Percentiles rank a stretch among this genome's conserved stretches.
Conservation (phyloP, 768 basidiomycete species). For the Xerocomus brunneocitrinus region DNA sequence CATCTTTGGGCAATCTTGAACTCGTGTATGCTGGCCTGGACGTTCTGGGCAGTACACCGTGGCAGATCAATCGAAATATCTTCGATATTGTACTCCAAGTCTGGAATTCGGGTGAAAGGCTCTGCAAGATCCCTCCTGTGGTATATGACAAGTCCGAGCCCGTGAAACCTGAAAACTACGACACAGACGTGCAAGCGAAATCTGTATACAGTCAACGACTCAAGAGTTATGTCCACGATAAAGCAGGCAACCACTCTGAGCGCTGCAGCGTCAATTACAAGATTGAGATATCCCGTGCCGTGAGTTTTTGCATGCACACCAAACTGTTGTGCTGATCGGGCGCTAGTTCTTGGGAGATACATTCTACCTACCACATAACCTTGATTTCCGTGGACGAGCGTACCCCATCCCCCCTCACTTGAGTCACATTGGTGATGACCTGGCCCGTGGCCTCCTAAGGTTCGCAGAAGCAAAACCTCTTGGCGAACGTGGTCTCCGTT, state of each 20-base stretch:
- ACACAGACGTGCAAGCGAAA: conserved; percentile 52
- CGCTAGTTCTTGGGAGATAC: conserved; percentile 77
- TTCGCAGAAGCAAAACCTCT: conserved; percentile 80
- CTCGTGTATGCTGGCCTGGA: conserved; percentile 86
- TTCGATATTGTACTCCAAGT: conserved; percentile 73
- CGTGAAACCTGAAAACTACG: conserved; percentile 36
- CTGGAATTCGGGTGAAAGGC: conserved; percentile 81
- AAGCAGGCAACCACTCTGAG: conserved; percentile 84
- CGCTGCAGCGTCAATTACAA: conserved; percentile 94
- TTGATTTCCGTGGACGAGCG: conserved; percentile 96
- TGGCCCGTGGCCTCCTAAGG: conserved; percentile 78
- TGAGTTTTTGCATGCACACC: conserved; percentile 36
- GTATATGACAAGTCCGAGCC: conserved; percentile 65
- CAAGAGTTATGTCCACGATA: conserved; percentile 50
- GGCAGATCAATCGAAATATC: conserved; percentile 77
- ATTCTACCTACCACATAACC: conserved; percentile 91
- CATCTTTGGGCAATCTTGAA: conserved; percentile 69
- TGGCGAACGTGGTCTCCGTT: conserved; percentile 79
- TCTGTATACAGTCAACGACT: conserved; percentile 52
- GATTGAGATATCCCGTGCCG: conserved; percentile 90
- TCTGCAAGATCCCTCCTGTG: conserved; percentile 83
- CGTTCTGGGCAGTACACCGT: conserved; percentile 84
- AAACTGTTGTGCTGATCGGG: neutral
- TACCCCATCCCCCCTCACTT: conserved; percentile 96
- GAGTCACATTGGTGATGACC: conserved; percentile 93